Base-by-base conservation (phyloP, 495 filamentous ascomycete species). In the Trichocladium uniseriatum region DNA sequence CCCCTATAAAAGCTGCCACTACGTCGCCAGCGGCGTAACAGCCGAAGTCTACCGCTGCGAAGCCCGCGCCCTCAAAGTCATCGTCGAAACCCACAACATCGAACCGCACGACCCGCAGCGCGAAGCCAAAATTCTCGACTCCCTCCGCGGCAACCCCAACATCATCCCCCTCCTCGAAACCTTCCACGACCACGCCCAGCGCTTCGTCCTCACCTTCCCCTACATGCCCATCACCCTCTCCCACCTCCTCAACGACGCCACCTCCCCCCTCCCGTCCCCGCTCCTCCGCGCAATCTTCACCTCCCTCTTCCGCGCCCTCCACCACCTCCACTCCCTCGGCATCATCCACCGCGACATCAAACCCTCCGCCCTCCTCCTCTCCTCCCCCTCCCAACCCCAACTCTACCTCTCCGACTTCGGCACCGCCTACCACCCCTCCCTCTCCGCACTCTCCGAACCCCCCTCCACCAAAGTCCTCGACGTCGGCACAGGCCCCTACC, bases 341-440 rank as follows among this genome's bases (percentile, higher is more conserved):
- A 87, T 98, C 43, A 83, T 97, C 54, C 92, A 98, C 64, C 81
- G 92, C 24, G 92, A 98, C 59, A 73, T 98, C 60, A 98, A 98
- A 61, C 90, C 92, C 6, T 84, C 87, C 2, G 94, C 95, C 54
- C 78, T 98, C 42, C 70, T 97, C 32, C 74, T 97, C 51, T 64
- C 76, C 34, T 79, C 80, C 1, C 68, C 74, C 0, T 62, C 31
- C 7, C 47, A 2, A 2, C 38, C 19, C 11, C 38, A 41, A 24
- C 19, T 86, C 4, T 83, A 80, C 42, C 71, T 98, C 16, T 79
- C 84, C 14, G 92, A 98, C 66, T 97, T 98, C 69, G 92, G 92
- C 18, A 91, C 91, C 32, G 79, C 91, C 7, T 96, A 86, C 85
- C 79, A 82, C 50, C 78, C 82, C 8, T 61, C 68, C 2, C 42